phyloP scores from a whole-genome alignment of 495 filamentous ascomycete species.

The Lophium mytilinum region DNA sequence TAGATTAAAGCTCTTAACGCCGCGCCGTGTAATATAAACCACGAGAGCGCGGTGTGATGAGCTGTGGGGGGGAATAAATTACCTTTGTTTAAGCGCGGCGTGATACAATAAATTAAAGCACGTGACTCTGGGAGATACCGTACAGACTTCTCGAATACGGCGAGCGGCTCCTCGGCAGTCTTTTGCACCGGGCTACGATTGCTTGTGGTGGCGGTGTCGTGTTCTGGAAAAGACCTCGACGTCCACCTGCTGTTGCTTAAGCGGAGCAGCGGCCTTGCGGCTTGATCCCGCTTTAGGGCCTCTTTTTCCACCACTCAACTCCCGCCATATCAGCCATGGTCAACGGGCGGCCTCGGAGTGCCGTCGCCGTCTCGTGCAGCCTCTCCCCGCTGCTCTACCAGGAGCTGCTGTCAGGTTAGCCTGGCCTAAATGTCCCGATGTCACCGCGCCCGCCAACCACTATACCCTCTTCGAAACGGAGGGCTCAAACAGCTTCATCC shows the following conservation, averaged over 20 bases:
- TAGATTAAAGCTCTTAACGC: too few species aligned
- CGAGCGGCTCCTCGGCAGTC: too few species aligned
- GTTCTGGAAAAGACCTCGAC: background rate
- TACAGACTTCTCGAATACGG: background rate
- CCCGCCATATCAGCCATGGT: background rate
- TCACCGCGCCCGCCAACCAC: slow-evolving; percentile 4
- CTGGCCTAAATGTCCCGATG: slow-evolving; percentile 18
- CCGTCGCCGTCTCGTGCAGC: slow-evolving; percentile 1
- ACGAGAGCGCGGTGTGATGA: too few species aligned
- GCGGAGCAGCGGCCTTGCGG: background rate
- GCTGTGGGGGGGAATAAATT: too few species aligned
- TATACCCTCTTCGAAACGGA: slow-evolving; percentile 25
- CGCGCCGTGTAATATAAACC: too few species aligned
- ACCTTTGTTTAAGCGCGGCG: too few species aligned
- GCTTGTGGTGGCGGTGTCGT: background rate
- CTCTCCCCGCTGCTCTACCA: slow-evolving; percentile 3
- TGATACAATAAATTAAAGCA: too few species aligned
- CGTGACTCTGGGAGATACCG: too few species aligned
- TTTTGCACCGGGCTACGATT: too few species aligned
- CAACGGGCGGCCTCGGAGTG: slow-evolving; percentile 8
- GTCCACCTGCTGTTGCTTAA: too few species aligned
- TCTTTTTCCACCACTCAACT: background rate
- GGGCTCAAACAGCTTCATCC: background rate
- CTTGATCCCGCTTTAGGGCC: background rate
- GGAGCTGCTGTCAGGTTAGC: slow-evolving; percentile 1